Evolutionary conservation across 208 protist genomes (phyloP), one percentile per base, ranked within the genome.

Genomic region (Trypanosoma melophagium): DNA sequence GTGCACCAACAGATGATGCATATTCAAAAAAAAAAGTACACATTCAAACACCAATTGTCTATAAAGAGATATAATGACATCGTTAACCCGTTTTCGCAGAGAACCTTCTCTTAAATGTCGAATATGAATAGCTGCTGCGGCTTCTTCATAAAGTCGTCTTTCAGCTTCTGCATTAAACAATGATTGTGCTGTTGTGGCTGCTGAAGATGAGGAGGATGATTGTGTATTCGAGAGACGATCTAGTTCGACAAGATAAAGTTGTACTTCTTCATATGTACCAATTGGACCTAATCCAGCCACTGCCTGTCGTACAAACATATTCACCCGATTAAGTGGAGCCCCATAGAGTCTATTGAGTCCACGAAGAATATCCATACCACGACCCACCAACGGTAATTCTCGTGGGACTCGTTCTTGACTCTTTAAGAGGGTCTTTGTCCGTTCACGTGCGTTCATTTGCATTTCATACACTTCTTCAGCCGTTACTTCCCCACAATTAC

Each of bases 301-400:
- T 10, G 90, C 86, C 3, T 78, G 65, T 24, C 74, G 59, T 21
- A 89, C 84, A 53, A 95, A 83, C 75, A 93, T 89, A 68, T 92
- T 90, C 40, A 93, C 63, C 21, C 84, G 81, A 55, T 92, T 93
- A 17, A 95, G 58, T 17, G 87, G 90, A 2, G 85, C 88, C 25
- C 81, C 85, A 66, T 93, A 93, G 31, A 90, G 72, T 21, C 86
- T 84, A 75, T 95, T 95, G 38, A 92, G 52, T 56, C 83, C 74
- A 49, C 87, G 87, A 24, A 95, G 70, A 75, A 95, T 88, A 55
- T 95, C 86, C 44, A 95, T 83, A 22, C 85, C 77, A 22, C 90
- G 79, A 0, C 81, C 79, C 44, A 93, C 83, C 60, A 95, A 74
- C 3, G 83, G 73, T 7, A 95, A 70, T 60, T 95, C 90, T 50